Percentiles rank a stretch among this genome's conserved stretches.
These are phyloP conservation scores for Harringtonia lauricola DNA, from an alignment of 2,329 filamentous ascomycete species.

Conservation along the genomic window DNA sequence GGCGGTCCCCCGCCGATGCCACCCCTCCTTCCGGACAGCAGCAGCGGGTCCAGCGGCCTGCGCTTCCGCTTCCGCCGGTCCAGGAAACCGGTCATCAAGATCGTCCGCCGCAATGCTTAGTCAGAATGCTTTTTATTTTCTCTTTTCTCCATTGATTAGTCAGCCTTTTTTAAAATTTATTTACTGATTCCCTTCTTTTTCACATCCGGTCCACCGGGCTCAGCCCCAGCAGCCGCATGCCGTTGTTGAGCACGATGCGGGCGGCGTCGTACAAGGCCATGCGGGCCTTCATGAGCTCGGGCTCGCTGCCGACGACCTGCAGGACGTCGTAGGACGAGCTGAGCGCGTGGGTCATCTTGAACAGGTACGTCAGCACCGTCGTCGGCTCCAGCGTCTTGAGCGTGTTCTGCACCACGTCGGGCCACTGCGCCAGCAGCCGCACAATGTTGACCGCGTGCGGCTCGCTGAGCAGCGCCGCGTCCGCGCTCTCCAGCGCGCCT, in stretches of 20 bases:
- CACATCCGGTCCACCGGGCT: constrained; percentile 56
- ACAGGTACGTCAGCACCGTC: constrained; percentile 49
- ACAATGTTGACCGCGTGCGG: constrained; percentile 62
- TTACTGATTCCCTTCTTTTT: not conserved
- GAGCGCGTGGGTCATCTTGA: constrained; percentile 75
- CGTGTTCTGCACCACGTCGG: constrained; percentile 74
- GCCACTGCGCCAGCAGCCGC: constrained; percentile 71
- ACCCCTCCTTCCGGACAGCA: no score
- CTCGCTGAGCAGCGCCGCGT: constrained; percentile 59
- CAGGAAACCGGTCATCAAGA: no score
- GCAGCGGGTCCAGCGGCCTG: no score
- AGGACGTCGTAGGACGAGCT: constrained; percentile 75
- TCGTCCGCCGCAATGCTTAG: no score
- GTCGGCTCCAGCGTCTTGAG: constrained; percentile 69
- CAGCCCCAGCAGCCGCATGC: constrained; percentile 71
- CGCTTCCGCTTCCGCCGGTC: no score
- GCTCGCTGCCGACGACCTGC: constrained; percentile 70
- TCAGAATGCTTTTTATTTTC: not conserved
- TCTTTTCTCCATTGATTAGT: not conserved
- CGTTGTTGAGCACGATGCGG: constrained; percentile 66
- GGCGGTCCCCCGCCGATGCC: no score
- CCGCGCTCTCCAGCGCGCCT: constrained; percentile 49
- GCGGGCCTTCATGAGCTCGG: constrained; percentile 57
- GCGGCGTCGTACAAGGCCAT: constrained; percentile 71
- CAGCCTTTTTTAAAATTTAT: not conserved